Base-by-base conservation (phyloP, 2,329 filamentous ascomycete genomes). In the Aspergillus tamarii region DNA sequence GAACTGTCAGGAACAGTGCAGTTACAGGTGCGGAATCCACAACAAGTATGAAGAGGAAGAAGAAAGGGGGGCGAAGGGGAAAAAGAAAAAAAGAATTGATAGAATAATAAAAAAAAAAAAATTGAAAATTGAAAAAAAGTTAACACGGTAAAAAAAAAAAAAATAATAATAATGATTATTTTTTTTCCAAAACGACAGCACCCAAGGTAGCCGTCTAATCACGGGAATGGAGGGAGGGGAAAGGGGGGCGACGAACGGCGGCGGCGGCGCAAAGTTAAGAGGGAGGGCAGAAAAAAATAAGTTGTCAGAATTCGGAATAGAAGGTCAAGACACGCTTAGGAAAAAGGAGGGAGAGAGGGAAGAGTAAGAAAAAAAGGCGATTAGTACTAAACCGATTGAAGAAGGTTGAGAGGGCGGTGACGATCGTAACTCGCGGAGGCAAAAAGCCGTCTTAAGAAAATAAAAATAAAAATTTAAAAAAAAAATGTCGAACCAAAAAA, bases 401-500 rank as follows among this genome's bases (percentile, higher is more conserved):
- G 57, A 59, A 66, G 59, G 58, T 68, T 68, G 60, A 60, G 60
- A 60, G 59, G 66, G 65, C 66, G 65, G 67, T 69, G 69, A 68
- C 68, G 68, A 71, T 71, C 69, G 36, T 63, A 63, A 67, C 70
- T 70, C 68, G 60, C 63, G 65, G 67, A 69, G 69, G 69, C 61
- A 64, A 69, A 63, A 63, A 41, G 26, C 39, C 48, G 16, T 28
- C 48, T 19, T 32, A 28, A 52, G 60, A 64, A 52, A 62, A 56
- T 61, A 63, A 65, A 62, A 62, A 57, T 57, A 36, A 50, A 55
- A 21, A 39, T 60, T 54, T 14, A 8, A 28, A 48, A 14, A n/a
- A 50, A 55, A 32, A 32, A 32, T 32, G 53, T 60, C n/a, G 45
- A 32, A 54, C 28, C 41, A 50, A 21, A 39, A 28, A 32, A 54